Conservation (phyloP, 2,329 filamentous ascomycete genomes). For the Bipolaris victoriae region DNA sequence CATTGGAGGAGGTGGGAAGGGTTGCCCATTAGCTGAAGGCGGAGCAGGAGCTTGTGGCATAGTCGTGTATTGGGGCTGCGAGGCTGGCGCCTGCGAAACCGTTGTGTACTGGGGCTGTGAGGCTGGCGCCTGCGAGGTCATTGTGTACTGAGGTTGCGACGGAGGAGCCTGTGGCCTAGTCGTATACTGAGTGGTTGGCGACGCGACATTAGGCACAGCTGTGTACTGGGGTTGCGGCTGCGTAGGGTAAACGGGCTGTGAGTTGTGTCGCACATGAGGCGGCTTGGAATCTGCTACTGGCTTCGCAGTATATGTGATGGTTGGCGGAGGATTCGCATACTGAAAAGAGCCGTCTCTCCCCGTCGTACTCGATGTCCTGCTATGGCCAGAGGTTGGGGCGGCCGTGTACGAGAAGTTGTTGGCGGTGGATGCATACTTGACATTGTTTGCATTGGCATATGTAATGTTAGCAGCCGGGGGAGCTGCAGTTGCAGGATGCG, state of each 20-base stretch:
- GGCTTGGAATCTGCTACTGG: conserved; percentile 39
- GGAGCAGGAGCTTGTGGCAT: conserved; percentile 33
- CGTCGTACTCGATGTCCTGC: conserved; percentile 26
- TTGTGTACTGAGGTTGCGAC: conserved; percentile 10
- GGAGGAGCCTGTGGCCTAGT: conserved; percentile 6
- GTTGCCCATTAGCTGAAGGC: conserved; percentile 26
- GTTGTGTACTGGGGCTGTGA: conserved; percentile 27
- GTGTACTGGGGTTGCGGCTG: conserved; percentile 13
- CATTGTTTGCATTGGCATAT: conserved; percentile 32
- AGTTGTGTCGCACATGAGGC: conserved; percentile 35
- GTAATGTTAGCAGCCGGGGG: conserved; percentile 24
- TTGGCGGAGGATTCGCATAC: conserved; percentile 51
- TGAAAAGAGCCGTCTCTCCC: conserved; percentile 35
- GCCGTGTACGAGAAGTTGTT: conserved; percentile 39
- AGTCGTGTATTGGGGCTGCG: conserved; percentile 28
- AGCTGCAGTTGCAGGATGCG: conserved; percentile 20
- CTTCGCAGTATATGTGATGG: conserved; percentile 53
- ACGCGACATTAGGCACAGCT: background rate
- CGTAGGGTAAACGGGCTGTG: conserved; percentile 30
- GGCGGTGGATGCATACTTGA: conserved; percentile 42
- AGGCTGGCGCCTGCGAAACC: conserved; percentile 13
- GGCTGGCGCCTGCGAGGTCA: conserved; percentile 12
- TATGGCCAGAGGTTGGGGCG: conserved; percentile 28
- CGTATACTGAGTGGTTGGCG: background rate
- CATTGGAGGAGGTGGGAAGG: conserved; percentile 42